phyloP scores from a whole-genome alignment of 2,329 filamentous ascomycete species.

The Hypoxylon sp. region DNA sequence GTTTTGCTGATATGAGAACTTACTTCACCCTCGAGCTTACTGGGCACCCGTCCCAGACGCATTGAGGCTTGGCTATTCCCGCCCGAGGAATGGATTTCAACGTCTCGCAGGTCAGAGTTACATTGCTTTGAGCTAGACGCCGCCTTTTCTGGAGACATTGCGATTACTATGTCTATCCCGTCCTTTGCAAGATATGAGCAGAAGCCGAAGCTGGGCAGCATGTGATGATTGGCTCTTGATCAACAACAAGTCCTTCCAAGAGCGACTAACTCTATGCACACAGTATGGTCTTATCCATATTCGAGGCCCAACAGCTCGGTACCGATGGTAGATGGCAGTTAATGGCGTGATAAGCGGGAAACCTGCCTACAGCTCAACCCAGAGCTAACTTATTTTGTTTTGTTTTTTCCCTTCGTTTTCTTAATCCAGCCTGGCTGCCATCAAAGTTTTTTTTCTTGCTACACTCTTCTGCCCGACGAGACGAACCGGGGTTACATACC shows the following conservation, averaged over 20 bases:
- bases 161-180: constrained; percentile 33
- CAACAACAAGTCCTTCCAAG: constrained; percentile 16
- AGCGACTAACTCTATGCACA: constrained; percentile 24
- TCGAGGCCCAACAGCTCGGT: constrained; percentile 40
- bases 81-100: constrained; percentile 16
- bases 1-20: constrained; percentile 30
- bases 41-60: constrained; percentile 20
- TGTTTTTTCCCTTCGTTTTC: constrained; percentile 4
- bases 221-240: constrained; percentile 26
- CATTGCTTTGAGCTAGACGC: constrained; percentile 35
- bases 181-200: constrained; percentile 32
- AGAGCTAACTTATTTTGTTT: constrained; percentile 8
- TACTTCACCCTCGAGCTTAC: constrained; percentile 31
- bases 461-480: constrained; percentile 11
- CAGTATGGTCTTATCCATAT: constrained; percentile 32
- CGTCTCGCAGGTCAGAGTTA: constrained; percentile 33
- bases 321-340: constrained; percentile 46
- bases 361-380: constrained; percentile 23
- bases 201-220: constrained; percentile 28
- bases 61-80: constrained; percentile 36
- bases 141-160: constrained; percentile 27
- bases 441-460: constrained; percentile 11
- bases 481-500: neutral
- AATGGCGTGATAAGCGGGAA: constrained; percentile 45
- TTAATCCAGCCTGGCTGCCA: constrained; percentile 11